Evolutionary conservation across 257 asterid genomes (phyloP), one percentile per base, ranked within the genome.

Genomic region (Solanum acaule): DNA sequence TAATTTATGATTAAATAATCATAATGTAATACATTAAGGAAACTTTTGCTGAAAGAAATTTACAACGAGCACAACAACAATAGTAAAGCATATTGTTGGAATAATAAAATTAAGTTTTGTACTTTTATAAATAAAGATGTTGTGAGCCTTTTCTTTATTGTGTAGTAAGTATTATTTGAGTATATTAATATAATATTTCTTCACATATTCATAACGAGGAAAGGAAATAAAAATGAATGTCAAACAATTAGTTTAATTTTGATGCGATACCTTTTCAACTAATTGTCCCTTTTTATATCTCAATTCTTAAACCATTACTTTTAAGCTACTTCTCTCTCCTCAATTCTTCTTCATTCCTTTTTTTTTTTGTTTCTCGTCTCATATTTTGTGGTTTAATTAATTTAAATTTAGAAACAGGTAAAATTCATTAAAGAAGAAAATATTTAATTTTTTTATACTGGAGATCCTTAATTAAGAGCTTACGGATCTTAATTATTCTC

Each of bases 401-500:
- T 1, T 29, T 15, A 6, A 31, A 71, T 0, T 31, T 31, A 1
- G 2, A 9, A 4, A 13, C n/a, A 1, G 6, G 6, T 71, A 71
- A 31, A 5, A 31, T 71, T 15, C 0, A 7, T 31, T 8, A 31
- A 31, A 33, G n/a, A 68, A 68, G 12, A 70, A 72, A 18, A 72
- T 4, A 71, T 10, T 14, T 8, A 0, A 33, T 3, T 15, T 71
- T 4, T 9, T 34, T 20, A 10, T 35, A 37, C 0, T 20, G 1
- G 6, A 76, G 20, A 75, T 37, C 14, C 22, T n/a, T 37, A 2
- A 34, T 34, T 6, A 76, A 38, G 22, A 37, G 10, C n/a, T 0
- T 0, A 76, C 0, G 1, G 6, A 38, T 38, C 16, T 76, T 22
- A 23, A 37, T 1, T 18, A 2, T 10, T 38, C 12, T 23, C 23